Percentiles rank a stretch among this genome's conserved stretches.
Conservation (phyloP, 495 filamentous ascomycete genomes). For the Sordaria brevicollis region DNA sequence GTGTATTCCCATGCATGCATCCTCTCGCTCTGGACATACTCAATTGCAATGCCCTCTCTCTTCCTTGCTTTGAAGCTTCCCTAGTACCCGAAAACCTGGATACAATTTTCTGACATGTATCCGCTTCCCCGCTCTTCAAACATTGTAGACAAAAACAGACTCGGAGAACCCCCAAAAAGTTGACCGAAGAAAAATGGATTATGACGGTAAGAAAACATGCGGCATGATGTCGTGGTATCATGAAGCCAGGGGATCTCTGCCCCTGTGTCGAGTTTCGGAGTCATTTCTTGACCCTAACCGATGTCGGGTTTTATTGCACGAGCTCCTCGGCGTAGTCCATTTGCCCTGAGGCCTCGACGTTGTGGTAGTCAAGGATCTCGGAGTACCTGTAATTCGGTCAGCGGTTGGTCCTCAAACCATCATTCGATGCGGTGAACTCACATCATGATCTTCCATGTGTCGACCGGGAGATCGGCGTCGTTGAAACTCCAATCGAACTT, state of each 20-base stretch:
- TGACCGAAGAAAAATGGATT: not conserved
- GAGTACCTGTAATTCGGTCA: conserved; percentile 65
- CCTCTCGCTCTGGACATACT: not conserved
- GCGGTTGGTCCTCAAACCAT: not conserved
- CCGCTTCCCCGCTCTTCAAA: not conserved
- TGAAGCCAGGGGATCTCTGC: conserved; percentile 5
- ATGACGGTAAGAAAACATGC: conserved; percentile 6
- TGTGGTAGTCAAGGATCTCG: conserved; percentile 98
- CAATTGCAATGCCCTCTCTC: not conserved
- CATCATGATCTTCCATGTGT: conserved; percentile 99
- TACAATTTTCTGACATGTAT: not conserved
- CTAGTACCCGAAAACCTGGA: not conserved
- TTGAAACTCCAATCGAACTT: conserved; percentile 99
- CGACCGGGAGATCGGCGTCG: conserved; percentile 92
- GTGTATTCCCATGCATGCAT: not conserved
- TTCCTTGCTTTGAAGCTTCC: not conserved
- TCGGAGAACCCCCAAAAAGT: not conserved
- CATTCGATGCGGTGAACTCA: conserved; percentile 31
- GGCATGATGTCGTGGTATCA: conserved; percentile 10
- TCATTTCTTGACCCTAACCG: not conserved
- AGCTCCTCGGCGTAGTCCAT: conserved; percentile 19
- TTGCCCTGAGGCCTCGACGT: conserved; percentile 55
- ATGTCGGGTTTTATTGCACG: conserved; percentile 22
- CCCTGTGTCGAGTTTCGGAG: not conserved
- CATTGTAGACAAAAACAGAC: conserved; percentile 2